Percentiles rank a stretch among this genome's conserved stretches.
These are phyloP conservation scores for Elsinoe perseae DNA, from an alignment of 2,329 filamentous ascomycete genomes.

Conservation along the genomic window DNA sequence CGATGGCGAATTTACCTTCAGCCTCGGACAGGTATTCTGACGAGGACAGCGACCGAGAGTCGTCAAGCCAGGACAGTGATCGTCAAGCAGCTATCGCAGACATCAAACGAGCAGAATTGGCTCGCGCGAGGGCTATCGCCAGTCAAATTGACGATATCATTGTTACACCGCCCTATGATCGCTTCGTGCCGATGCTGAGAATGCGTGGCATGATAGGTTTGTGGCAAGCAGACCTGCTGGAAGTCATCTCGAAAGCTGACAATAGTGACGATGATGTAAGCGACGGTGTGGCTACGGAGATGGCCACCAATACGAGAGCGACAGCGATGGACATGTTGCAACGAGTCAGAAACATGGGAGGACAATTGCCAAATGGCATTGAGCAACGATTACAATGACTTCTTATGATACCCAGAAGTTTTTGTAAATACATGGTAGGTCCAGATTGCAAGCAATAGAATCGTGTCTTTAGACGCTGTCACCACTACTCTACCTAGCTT, in stretches of 20 bases:
- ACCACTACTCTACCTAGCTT: not conserved
- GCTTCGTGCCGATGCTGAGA: constrained; percentile 57
- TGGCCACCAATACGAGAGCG: not conserved
- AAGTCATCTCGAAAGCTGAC: not conserved
- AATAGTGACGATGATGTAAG: not conserved
- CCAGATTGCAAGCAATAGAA: too few species aligned
- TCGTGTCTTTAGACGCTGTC: not conserved
- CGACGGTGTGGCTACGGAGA: not conserved
- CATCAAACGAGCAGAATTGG: constrained; percentile 39
- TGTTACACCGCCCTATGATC: constrained; percentile 61
- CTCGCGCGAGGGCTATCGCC: constrained; percentile 55
- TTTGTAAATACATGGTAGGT: not conserved
- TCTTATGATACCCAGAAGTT: not conserved
- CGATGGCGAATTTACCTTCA: constrained; percentile 32
- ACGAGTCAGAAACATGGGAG: not conserved
- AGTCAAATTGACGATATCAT: constrained; percentile 64
- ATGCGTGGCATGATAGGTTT: constrained; percentile 66
- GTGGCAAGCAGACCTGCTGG: constrained; percentile 62
- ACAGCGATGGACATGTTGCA: not conserved
- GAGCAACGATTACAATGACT: not conserved
- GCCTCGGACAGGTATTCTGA: not conserved
- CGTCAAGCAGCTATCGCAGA: not conserved
- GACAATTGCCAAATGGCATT: not conserved
- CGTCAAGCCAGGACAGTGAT: constrained; percentile 20
- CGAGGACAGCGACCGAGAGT: not conserved